Percentiles rank a stretch among this genome's conserved stretches.
Conservation (phyloP, 768 basidiomycete species). For the Zangia roseola region DNA sequence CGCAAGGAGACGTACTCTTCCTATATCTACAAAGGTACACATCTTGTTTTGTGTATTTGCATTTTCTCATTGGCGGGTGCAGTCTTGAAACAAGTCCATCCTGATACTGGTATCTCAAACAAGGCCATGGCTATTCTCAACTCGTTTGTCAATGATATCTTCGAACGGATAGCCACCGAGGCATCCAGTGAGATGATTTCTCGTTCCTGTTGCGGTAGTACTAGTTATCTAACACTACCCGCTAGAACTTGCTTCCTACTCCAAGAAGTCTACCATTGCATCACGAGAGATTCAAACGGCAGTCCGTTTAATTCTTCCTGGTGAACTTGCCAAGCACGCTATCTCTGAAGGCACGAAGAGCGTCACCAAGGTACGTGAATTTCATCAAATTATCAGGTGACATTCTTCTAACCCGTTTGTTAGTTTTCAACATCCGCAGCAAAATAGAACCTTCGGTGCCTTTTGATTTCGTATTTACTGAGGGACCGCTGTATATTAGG, state of each 20-base stretch:
- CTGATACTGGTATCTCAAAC: constrained; percentile 98
- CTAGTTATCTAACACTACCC: not conserved
- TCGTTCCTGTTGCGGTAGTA: not conserved
- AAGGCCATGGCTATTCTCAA: constrained; percentile 93
- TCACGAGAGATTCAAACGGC: constrained; percentile 98
- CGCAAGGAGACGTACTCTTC: constrained; percentile 93
- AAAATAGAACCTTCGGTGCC: constrained; percentile 31
- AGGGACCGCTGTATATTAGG: constrained; percentile 32
- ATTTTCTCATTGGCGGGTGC: constrained; percentile 3
- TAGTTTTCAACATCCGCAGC: constrained; percentile 47
- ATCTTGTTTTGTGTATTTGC: not conserved
- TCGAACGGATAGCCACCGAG: constrained; percentile 88
- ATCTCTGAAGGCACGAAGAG: constrained; percentile 92
- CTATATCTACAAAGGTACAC: constrained; percentile 88
- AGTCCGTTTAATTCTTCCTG: constrained; percentile 92
- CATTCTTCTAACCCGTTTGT: not conserved
- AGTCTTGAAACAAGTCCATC: constrained; percentile 98
- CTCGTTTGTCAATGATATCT: constrained; percentile 93
- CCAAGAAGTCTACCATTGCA: constrained; percentile 98
- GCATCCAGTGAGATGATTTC: constrained; percentile 66
- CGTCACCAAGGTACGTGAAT: constrained; percentile 52
- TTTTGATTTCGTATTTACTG: constrained; percentile 17
- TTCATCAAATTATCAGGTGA: not conserved
- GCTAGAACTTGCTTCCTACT: constrained; percentile 92
- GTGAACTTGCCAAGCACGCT: constrained; percentile 97